Percentiles rank a stretch among this genome's conserved stretches.
Conservation (phyloP, 2,329 filamentous ascomycete species). For the Albophoma yamanashiensis region DNA sequence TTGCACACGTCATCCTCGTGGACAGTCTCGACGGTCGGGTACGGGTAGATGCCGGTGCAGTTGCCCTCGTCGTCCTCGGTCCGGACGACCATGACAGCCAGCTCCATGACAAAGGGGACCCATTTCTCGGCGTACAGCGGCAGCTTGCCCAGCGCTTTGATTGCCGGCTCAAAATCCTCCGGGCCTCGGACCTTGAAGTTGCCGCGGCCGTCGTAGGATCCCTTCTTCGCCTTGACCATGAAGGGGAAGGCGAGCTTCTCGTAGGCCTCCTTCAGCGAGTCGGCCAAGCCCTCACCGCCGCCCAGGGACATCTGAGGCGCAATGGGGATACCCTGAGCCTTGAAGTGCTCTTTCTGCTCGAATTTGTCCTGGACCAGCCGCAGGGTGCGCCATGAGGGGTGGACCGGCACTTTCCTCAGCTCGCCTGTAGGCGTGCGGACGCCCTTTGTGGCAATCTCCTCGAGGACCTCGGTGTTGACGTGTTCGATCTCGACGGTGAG, state of each 20-base stretch:
- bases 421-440: slow-evolving; percentile 22
- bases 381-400: slow-evolving; percentile 80
- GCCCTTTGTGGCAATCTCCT: slow-evolving; percentile 62
- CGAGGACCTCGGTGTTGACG: slow-evolving; percentile 79
- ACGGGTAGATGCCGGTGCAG: slow-evolving; percentile 50
- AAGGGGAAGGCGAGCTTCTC: slow-evolving; percentile 65
- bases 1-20: slow-evolving; percentile 96
- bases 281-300: slow-evolving; percentile 37
- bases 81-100: slow-evolving; percentile 91
- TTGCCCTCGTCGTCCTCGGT: slow-evolving; percentile 57
- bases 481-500: slow-evolving; percentile 95
- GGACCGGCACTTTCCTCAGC: slow-evolving; percentile 46
- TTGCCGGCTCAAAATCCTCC: slow-evolving; percentile 47
- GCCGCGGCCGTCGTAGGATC: slow-evolving; percentile 84
- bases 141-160: slow-evolving; percentile 57
- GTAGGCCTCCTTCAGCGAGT: slow-evolving; percentile 54
- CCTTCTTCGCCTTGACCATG: slow-evolving; percentile 86
- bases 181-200: slow-evolving; percentile 40
- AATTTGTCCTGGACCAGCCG: slow-evolving; percentile 91
- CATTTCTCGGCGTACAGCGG: slow-evolving; percentile 85
- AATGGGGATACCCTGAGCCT: slow-evolving; percentile 56
- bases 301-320: slow-evolving; percentile 59
- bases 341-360: slow-evolving; percentile 73
- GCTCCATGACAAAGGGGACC: slow-evolving; percentile 73
- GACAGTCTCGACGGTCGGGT: slow-evolving; percentile 86